Base-by-base conservation (phyloP, 805 yeast genomes). In the Ogataea dorogensis region DNA sequence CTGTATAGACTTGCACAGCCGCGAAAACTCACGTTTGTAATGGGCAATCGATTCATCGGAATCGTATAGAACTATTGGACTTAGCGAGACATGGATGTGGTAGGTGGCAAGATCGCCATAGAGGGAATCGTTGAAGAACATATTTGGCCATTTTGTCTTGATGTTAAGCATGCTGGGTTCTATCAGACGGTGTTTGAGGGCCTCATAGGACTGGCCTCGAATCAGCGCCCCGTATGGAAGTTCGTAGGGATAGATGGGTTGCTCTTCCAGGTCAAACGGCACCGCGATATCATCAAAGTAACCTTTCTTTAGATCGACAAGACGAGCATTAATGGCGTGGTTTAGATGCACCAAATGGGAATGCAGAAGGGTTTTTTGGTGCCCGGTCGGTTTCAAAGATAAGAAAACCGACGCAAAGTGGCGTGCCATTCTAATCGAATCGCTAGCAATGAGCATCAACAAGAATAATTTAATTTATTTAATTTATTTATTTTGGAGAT, bases 41-140 rank as follows among this genome's bases (percentile, higher is more conserved):
- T 23, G 31, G 10, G 28, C 10, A 9, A 41, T 28, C 13, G 46
- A 34, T 10, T 36, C 38, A 11, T 22, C 12, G 2, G 28, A 18
- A 5, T 47, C 44, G 36, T 44, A 54, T 15, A 42, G 9, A 5
- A 58, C 40, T n/a, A 52, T 40, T 10, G 63, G 63, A 2, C 58
- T 40, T 20, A 58, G 34, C 4, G 55, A 48, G 25, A 48, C 37
- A 30, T 53, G 58, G 13, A 45, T 33, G 7, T 36, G 33, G 24
- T 42, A 42, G 2, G 47, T 41, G 7, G 48, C 23, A 10, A 36
- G 24, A 5, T 42, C 42, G 14, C 33, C 35, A 21, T 34, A 36
- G 7, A 52, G 33, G 2, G 44, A 32, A 8, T 38, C 44, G 24
- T 47, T 52, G 20, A 18, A 32, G 38, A 45, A 58, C 4, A 33